Conservation (phyloP, 345 rosid species). For the Pseudoturritis turrita region DNA sequence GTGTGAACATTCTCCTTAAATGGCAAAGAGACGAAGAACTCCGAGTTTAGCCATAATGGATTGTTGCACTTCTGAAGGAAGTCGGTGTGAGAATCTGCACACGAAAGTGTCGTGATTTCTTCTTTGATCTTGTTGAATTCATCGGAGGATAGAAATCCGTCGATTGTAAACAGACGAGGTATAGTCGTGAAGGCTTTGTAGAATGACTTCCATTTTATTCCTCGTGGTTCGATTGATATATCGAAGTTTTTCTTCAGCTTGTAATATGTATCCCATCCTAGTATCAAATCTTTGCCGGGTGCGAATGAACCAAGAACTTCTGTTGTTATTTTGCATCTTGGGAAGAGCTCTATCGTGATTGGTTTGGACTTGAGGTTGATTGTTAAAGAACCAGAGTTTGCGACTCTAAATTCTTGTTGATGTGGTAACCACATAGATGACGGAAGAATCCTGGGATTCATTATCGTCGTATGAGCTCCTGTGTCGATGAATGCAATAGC, state of each 20-base stretch:
- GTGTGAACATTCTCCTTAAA: neutral
- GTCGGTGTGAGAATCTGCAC: neutral
- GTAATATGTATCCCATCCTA: too few species aligned
- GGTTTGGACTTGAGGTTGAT: neutral
- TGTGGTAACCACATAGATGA: too few species aligned
- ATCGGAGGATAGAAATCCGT: neutral
- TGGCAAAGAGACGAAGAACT: neutral
- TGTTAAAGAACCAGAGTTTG: neutral
- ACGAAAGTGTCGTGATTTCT: neutral
- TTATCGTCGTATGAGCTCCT: too few species aligned
- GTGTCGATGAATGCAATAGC: too few species aligned
- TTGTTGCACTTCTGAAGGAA: neutral
- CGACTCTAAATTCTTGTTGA: too few species aligned
- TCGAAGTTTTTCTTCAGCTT: too few species aligned
- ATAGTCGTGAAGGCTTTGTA: too few species aligned
- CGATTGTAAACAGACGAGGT: too few species aligned
- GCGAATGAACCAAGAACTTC: neutral
- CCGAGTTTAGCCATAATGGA: neutral
- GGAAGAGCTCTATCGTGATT: neutral
- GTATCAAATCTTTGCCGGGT: neutral
- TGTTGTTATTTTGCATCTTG: neutral
- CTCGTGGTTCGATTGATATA: too few species aligned
- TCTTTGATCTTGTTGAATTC: neutral
- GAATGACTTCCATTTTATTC: too few species aligned
- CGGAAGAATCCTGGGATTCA: too few species aligned